Evolutionary conservation across 2,329 filamentous ascomycete genomes (phyloP).

Genomic region (Penicillium sp.): DNA sequence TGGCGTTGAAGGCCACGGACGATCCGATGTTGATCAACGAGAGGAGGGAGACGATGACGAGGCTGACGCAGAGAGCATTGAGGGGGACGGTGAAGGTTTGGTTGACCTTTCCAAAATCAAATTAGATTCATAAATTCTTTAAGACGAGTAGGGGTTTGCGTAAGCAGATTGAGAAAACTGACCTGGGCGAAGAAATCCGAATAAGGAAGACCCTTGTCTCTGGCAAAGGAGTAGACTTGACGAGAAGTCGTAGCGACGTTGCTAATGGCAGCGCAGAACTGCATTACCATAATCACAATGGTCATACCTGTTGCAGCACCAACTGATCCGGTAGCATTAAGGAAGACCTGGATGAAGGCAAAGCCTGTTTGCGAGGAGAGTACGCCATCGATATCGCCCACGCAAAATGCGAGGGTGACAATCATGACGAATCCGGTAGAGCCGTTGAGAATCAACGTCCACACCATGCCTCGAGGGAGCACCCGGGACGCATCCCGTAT

Average conservation of each 20-base stretch:
- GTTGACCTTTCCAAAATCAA: conserved; percentile 31
- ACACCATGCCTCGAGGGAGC: conserved; percentile 55
- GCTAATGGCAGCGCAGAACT: conserved; percentile 53
- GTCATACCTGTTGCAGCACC: conserved; percentile 55
- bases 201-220: conserved; percentile 45
- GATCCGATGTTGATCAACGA: conserved; percentile 57
- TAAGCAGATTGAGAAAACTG: conserved; percentile 10
- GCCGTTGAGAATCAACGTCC: conserved; percentile 54
- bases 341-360: conserved; percentile 62
- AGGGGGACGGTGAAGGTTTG: conserved; percentile 48
- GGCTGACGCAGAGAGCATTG: conserved; percentile 50
- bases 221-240: conserved; percentile 58
- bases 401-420: conserved; percentile 57
- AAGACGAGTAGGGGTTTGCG: too few relatives aligned
- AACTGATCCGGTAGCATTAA: conserved; percentile 51
- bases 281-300: conserved; percentile 52
- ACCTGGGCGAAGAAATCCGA: conserved; percentile 42
- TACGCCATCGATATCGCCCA: conserved; percentile 51
- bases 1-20: conserved; percentile 46
- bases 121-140: background rate
- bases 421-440: conserved; percentile 58
- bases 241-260: conserved; percentile 61
- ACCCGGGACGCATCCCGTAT: conserved; percentile 51
- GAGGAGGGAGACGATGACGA: conserved; percentile 47
- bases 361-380: conserved; percentile 52